phyloP scores from a whole-genome alignment of 768 basidiomycete species.

The Psilocybe cubensis region DNA sequence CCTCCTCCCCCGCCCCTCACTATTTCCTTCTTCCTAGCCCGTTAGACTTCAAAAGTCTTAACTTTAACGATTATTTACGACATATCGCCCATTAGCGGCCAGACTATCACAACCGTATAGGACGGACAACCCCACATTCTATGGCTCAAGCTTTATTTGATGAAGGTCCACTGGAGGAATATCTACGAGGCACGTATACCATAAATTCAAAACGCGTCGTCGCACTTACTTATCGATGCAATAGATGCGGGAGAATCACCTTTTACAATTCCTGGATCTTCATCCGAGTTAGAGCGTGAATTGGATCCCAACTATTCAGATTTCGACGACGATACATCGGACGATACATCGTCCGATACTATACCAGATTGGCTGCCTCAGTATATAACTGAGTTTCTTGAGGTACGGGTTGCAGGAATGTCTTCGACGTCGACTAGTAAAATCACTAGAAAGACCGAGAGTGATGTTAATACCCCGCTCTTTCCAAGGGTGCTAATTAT shows the following conservation, averaged over 20 bases:
- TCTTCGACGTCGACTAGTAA: background rate
- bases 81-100: conserved; percentile 4
- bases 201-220: background rate
- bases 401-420: conserved; percentile 38
- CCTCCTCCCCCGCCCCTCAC: conserved; percentile 11
- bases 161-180: conserved; percentile 75
- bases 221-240: conserved; percentile 1
- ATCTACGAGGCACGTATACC: conserved; percentile 59
- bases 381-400: conserved; percentile 35
- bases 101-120: conserved; percentile 4
- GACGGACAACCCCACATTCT: conserved; percentile 17
- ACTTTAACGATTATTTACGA: conserved; percentile 26
- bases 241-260: conserved; percentile 63
- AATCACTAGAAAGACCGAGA: background rate
- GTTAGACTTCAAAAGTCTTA: conserved; percentile 4
- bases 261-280: conserved; percentile 61
- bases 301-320: conserved; percentile 35
- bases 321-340: conserved; percentile 25
- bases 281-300: conserved; percentile 41
- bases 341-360: conserved; percentile 25
- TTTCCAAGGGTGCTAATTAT: conserved; percentile 14
- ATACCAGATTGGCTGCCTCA: conserved; percentile 42
- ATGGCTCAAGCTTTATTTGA: conserved; percentile 85
- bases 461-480: conserved; percentile 5
- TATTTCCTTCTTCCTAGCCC: conserved; percentile 12